Base-by-base conservation (phyloP, 169 alveolate species). In the Eimeria praecox region DNA sequence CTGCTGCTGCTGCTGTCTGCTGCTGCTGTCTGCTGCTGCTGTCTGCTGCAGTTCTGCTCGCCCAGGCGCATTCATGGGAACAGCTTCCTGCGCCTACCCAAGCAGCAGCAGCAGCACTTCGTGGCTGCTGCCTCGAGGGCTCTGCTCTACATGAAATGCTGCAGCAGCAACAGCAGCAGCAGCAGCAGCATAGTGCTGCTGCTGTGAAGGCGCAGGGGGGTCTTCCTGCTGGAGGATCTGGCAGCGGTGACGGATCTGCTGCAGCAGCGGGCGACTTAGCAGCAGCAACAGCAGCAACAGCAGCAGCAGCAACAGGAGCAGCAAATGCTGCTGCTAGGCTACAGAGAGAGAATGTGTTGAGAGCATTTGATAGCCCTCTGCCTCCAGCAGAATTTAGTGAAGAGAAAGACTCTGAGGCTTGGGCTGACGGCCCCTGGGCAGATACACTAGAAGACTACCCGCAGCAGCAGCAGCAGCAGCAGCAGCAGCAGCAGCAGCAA, bases 301-400 rank as follows among this genome's bases (percentile, higher is more conserved):
- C n/a, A n/a, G 90, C 90, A n/a, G 90, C 73, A 52, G 90, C 90
- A 12, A 27, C 90, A 82, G 73, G 73, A 82, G 73, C 90, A n/a
- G 71, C 90, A 52, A 38, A 22, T 49, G 90, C 27, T 82, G 90
- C 90, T 49, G 22, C 73, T 0, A 59, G 89, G 33, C 89, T 78
- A 18, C 66, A 78, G 24, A 49, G 71, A n/a, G 73, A 82, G 27
- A 82, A 82, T 38, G 90, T 82, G 30, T 27, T 82, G 3, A 46
- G 46, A 42, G 73, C 71, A 27, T 82, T 82, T 27, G 90, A 82
- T 10, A 82, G 90, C 24, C 90, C 90, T 22, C 71, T 82, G 90
- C 90, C 90, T 27, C 71, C 90, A 33, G 73, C 73, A 9, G 90
- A 82, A 10, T 35, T 44, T 30, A 82, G 71, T 20, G 90, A 82